Base-by-base conservation (phyloP, 441 rosid species). In the Populus hybrid region DNA sequence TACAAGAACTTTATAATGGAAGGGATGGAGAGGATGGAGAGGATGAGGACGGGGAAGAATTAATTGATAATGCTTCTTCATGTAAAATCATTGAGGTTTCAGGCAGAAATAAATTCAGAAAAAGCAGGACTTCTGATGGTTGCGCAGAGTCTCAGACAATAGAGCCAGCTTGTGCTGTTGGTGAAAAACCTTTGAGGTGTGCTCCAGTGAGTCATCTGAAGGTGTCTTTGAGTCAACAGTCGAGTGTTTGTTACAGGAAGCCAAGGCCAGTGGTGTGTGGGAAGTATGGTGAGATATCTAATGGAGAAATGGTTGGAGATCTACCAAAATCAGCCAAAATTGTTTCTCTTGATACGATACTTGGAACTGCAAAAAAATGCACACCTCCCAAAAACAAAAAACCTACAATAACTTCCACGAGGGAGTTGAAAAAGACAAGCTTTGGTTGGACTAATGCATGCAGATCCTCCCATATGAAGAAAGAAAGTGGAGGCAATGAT, bases 261-360 rank as follows among this genome's bases (percentile, higher is more conserved):
- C 75, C 72, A 74, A 86, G 74, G 78, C 89, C 92, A 63, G 74
- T 87, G 11, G 89, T 85, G 57, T 87, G 73, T 77, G 92, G 92
- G 61, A 82, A 71, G 66, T 86, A 81, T 72, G 87, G 87, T 74
- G 88, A 87, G 77, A 80, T 87, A 80, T 76, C 72, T 73, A 74
- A 74, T 34, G 79, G 78, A 61, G 73, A 79, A 12, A 79, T 75
- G 73, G 76, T 38, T 69, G 81, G 34, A 34, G 80, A 85, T 78
- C 63, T 68, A 65, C 38, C 75, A 21, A 76, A 67, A 65, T 82
- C 84, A n/a, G 80, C 67, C 40, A 89, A 89, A 80, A 79, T 86
- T 73, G 75, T 84, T 82, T 74, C 89, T 35, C 89, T 89, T 50
- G 85, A 85, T 75, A 82, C 36, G 76, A 70, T 87, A 80, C 83